Percentiles rank a stretch among this genome's conserved stretches.
Evolutionary conservation across 106 monocot genomes (phyloP).

Genomic region (Dendrobium chrysotoxum): DNA sequence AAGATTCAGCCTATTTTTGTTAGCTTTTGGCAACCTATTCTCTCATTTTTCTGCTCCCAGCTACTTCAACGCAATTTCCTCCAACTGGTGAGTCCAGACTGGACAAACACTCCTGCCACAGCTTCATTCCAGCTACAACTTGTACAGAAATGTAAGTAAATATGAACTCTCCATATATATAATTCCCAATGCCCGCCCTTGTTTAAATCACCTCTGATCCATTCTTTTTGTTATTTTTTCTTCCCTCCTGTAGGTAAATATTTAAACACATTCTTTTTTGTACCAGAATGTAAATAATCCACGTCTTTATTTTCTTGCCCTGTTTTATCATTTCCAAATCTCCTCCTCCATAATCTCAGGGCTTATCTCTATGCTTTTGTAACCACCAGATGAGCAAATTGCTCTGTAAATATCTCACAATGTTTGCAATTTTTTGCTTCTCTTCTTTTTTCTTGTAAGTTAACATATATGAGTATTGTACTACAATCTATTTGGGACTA

Average conservation of each 20-base stretch:
- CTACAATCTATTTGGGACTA: no score
- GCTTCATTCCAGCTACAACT: no score
- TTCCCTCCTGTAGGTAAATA: neutral
- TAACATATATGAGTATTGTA: no score
- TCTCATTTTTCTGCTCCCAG: no score
- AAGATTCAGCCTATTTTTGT: neutral
- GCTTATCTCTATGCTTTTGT: neutral
- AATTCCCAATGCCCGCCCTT: neutral
- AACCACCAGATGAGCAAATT: slow-evolving; percentile 2
- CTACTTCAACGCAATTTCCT: no score
- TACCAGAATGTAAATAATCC: neutral
- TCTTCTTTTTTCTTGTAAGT: neutral
- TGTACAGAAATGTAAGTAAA: no score
- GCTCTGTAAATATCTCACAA: slow-evolving; percentile 3
- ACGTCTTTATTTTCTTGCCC: neutral
- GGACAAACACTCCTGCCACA: no score
- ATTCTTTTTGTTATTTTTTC: neutral
- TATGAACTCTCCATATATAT: no score
- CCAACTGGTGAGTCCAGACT: no score
- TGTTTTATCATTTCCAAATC: neutral
- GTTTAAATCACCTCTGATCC: neutral
- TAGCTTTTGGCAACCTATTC: no score
- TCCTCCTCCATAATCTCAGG: neutral
- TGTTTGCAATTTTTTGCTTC: neutral
- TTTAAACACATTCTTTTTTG: slow-evolving; percentile 6